Evolutionary conservation across 2,329 filamentous ascomycete species (phyloP).

Genomic region (Claviceps spartinae): DNA sequence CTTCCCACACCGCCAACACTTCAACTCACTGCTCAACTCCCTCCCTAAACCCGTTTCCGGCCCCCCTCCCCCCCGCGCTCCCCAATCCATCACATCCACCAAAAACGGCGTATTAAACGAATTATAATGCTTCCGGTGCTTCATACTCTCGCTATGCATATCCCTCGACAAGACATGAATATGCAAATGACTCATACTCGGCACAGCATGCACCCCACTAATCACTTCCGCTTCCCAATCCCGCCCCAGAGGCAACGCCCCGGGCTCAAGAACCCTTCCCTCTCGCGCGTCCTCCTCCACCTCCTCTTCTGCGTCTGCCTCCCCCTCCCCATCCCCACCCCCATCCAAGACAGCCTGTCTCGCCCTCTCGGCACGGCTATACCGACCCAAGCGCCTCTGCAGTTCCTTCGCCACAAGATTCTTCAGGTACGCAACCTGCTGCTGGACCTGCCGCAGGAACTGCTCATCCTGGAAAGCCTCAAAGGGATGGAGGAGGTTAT

Average conservation of each 20-base stretch:
- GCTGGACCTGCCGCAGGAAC: conserved; percentile 52
- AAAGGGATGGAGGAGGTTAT: conserved; percentile 58
- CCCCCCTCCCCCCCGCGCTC: conserved; percentile 50
- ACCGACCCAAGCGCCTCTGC: conserved; percentile 49
- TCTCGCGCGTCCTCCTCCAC: background rate
- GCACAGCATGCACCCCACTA: conserved; percentile 71
- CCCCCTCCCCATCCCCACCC: conserved; percentile 23
- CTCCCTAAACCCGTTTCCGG: conserved; percentile 44
- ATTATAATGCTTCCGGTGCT: conserved; percentile 80
- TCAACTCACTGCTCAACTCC: conserved; percentile 36
- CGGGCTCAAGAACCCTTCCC: background rate
- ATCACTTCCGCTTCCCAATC: conserved; percentile 67
- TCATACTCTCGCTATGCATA: conserved; percentile 57
- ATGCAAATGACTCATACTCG: conserved; percentile 86
- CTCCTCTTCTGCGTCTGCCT: conserved; percentile 17
- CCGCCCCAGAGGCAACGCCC: conserved; percentile 21
- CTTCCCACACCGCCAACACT: conserved; percentile 72
- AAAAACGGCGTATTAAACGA: conserved; percentile 83
- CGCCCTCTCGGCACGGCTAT: conserved; percentile 47
- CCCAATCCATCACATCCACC: conserved; percentile 64
- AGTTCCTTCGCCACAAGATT: conserved; percentile 61
- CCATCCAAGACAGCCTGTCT: conserved; percentile 56
- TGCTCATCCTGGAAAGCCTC: conserved; percentile 56
- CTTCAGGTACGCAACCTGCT: conserved; percentile 48
- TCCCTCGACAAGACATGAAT: conserved; percentile 78